Percentiles rank a stretch among this genome's conserved stretches.
phyloP scores from a whole-genome alignment of 805 yeast genomes.

The Hemisphaericaspora nanyangensis region DNA sequence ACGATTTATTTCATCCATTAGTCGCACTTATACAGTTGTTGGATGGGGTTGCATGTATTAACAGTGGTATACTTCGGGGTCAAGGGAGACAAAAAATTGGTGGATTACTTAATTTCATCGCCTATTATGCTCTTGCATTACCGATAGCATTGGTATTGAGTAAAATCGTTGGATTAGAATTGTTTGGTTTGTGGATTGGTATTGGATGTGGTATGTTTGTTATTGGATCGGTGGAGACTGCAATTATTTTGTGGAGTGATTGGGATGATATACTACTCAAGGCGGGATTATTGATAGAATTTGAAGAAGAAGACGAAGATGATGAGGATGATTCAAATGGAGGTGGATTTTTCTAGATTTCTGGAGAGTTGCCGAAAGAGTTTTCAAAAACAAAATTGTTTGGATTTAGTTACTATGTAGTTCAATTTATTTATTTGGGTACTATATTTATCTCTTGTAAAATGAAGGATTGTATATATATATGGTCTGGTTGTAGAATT shows the following conservation, averaged over 20 bases:
- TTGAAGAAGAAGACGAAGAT: slow-evolving; percentile 9
- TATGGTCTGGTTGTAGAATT: no score
- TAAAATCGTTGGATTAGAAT: slow-evolving; percentile 35
- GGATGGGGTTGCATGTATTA: slow-evolving; percentile 68
- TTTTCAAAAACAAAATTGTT: background rate
- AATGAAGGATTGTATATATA: no score
- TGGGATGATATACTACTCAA: slow-evolving; percentile 46
- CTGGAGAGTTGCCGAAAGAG: background rate
- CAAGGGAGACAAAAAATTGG: slow-evolving; percentile 75
- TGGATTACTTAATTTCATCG: slow-evolving; percentile 62
- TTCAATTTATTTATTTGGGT: no score
- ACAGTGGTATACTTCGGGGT: slow-evolving; percentile 71
- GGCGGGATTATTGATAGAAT: slow-evolving; percentile 22
- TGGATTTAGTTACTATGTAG: no score
- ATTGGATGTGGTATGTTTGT: slow-evolving; percentile 59
- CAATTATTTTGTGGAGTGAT: slow-evolving; percentile 44
- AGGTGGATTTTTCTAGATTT: background rate
- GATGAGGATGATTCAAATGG: background rate
- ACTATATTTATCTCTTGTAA: no score
- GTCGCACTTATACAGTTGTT: slow-evolving; percentile 62
- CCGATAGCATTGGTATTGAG: slow-evolving; percentile 65
- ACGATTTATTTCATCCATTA: slow-evolving; percentile 52
- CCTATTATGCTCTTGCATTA: slow-evolving; percentile 67
- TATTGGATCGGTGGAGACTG: slow-evolving; percentile 48
- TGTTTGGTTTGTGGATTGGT: slow-evolving; percentile 74